Evolutionary conservation across 768 basidiomycete genomes (phyloP).

Genomic region (Heimioporus sp.): DNA sequence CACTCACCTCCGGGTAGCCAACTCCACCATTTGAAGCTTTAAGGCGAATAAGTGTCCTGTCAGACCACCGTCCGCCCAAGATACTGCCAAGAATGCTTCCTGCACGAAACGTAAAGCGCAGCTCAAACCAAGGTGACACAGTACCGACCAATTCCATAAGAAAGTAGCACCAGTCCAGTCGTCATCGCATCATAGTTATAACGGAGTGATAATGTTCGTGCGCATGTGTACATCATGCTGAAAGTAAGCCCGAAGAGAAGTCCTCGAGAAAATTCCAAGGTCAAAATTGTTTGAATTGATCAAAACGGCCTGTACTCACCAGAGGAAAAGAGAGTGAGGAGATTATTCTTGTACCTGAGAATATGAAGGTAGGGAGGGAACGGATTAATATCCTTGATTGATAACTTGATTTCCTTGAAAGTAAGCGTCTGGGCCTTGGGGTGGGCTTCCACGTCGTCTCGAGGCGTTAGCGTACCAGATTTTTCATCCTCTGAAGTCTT

Average conservation of each 20-base stretch:
- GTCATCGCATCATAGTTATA: conserved; percentile 72
- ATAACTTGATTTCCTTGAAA: conserved; percentile 46
- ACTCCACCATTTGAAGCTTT: conserved; percentile 48
- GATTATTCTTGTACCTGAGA: conserved; percentile 62
- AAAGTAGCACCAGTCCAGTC: conserved; percentile 75
- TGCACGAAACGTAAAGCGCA: not conserved
- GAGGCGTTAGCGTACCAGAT: not conserved
- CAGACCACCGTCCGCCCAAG: conserved; percentile 62
- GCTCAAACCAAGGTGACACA: not conserved
- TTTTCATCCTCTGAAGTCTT: not conserved
- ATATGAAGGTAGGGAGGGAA: conserved; percentile 60
- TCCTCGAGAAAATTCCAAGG: conserved; percentile 36
- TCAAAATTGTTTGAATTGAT: not conserved
- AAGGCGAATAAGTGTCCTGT: conserved; percentile 44
- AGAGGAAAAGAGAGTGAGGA: conserved; percentile 48
- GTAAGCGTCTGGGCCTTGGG: conserved; percentile 9
- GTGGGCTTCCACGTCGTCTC: conserved; percentile 26
- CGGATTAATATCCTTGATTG: conserved; percentile 71
- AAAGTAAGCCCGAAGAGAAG: conserved; percentile 71
- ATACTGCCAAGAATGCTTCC: conserved; percentile 54
- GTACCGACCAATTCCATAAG: conserved; percentile 64
- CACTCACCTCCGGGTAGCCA: conserved; percentile 62
- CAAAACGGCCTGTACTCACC: conserved; percentile 21
- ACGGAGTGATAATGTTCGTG: conserved; percentile 61
- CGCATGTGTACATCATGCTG: conserved; percentile 69